These are phyloP conservation scores for Tubosaeta sp. DNA, from an alignment of 768 basidiomycete genomes.

Conservation along the genomic window DNA sequence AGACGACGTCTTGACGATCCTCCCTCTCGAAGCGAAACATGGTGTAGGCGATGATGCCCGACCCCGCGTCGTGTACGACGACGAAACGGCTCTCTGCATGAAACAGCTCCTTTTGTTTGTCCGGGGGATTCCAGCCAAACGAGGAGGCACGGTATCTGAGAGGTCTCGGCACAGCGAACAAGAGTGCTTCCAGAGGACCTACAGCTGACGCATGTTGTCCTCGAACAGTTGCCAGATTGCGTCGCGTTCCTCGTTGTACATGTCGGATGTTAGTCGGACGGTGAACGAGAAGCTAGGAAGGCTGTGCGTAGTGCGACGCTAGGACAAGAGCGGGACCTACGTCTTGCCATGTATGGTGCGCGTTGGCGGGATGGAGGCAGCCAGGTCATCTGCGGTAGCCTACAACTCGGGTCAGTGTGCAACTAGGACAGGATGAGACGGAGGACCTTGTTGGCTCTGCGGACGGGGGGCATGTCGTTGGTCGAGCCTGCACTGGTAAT, in stretches of 20 bases:
- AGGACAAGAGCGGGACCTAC: conserved; percentile 7
- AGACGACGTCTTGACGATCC: conserved; percentile 53
- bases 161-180: not conserved
- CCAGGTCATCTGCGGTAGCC: conserved; percentile 22
- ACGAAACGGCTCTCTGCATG: conserved; percentile 57
- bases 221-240: conserved; percentile 52
- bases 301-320: not conserved
- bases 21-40: conserved; percentile 79
- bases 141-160: conserved; percentile 54
- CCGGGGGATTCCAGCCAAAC: conserved; percentile 59
- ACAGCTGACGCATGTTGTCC: conserved; percentile 54
- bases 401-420: conserved; percentile 1
- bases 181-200: conserved; percentile 1
- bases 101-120: conserved; percentile 61
- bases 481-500: conserved; percentile 1
- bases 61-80: conserved; percentile 32
- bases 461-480: conserved; percentile 15
- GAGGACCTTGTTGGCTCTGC: conserved; percentile 34
- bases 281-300: conserved; percentile 22
- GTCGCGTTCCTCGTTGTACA: conserved; percentile 35
- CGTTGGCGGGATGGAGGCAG: conserved; percentile 11
- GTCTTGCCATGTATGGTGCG: conserved; percentile 7
- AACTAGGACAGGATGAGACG: not conserved
- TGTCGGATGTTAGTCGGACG: conserved; percentile 25
- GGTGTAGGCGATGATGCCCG: conserved; percentile 35